Base-by-base conservation (phyloP, 345 rosid genomes). In the Heritiera fomes region DNA sequence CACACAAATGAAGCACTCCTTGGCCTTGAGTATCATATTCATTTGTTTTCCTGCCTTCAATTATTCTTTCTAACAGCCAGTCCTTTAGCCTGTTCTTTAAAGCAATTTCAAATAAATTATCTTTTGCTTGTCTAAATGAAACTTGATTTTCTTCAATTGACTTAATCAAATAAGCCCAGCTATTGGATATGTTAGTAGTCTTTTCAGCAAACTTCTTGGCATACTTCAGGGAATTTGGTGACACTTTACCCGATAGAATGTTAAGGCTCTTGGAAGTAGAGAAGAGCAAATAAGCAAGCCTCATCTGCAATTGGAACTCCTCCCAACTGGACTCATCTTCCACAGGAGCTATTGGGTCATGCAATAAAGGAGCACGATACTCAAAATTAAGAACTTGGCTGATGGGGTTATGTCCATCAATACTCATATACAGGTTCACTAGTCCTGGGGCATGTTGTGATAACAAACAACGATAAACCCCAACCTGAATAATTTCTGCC, bases 1-100 rank as follows among this genome's bases (percentile, higher is more conserved):
- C 87, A 82, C 99, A 94, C 81, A 94, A 86, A 88, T 96, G 99
- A 77, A 96, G 89, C 76, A 90, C 98, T 72, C 95, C 98, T 78
- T 78, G 95, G 76, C 99, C 99, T 76, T 88, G 87, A 70, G 79
- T 75, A 80, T 96, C 99, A 82, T 88, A 87, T 71, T 87, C 93
- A 23, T 75, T 81, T 62, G 89, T 69, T 85, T 81, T 91, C 80
- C 86, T 64, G 56, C 97, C 94, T 77, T 86, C 88, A 8, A 88
- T 77, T 75, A 92, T 83, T 85, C 92, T 94, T 88, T 96, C 99
- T 86, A 88, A 71, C 46, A 96, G 85, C 99, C 99, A 96, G 78
- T 96, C 98, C 84, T 87, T 89, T 38, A 96, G 71, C 81, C 85
- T 86, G 84, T 83, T 94, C 89, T 90, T 91, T 83, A 94, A 82